Evolutionary conservation across 73 alveolate species (phyloP).

Genomic region (Symbiodinium natans): DNA sequence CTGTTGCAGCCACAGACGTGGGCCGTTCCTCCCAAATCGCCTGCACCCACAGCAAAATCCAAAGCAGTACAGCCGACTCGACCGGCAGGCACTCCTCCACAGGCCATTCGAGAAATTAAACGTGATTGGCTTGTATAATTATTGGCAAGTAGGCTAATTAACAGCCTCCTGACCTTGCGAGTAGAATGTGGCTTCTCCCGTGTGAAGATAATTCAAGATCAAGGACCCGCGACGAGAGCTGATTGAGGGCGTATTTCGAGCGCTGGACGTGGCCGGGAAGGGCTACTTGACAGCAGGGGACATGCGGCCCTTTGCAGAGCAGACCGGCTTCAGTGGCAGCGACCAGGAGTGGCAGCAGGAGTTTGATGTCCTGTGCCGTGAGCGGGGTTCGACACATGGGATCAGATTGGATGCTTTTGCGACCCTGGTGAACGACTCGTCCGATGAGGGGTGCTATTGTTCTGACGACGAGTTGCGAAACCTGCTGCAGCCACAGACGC

Average conservation of each 20-base stretch:
- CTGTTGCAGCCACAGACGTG: background rate
- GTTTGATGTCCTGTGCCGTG: slow-evolving; percentile 4
- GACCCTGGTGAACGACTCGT: slow-evolving; percentile 33
- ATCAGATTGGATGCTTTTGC: background rate
- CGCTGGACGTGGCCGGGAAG: background rate
- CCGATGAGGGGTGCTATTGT: slow-evolving; percentile 35
- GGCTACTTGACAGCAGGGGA: slow-evolving; percentile 32
- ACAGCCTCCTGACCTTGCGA: too few relatives aligned
- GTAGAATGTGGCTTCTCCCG: background rate
- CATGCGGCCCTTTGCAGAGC: slow-evolving; percentile 45
- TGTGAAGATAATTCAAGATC: too few relatives aligned
- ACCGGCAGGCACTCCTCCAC: too few relatives aligned
- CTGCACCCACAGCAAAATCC: too few relatives aligned
- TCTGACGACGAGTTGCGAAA: slow-evolving; percentile 25
- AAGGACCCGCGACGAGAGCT: background rate
- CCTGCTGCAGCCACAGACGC: background rate
- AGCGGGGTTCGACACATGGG: slow-evolving; percentile 24
- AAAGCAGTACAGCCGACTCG: too few relatives aligned
- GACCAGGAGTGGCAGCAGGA: slow-evolving; percentile 42
- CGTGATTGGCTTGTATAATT: too few relatives aligned
- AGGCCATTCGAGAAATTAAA: too few relatives aligned
- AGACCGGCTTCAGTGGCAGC: slow-evolving; percentile 54
- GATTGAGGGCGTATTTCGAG: background rate
- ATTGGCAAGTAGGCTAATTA: too few relatives aligned
- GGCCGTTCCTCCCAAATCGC: too few relatives aligned